These are phyloP conservation scores for Westerdykella sp. DNA, from an alignment of 2,329 filamentous ascomycete species.

Conservation along the genomic window DNA sequence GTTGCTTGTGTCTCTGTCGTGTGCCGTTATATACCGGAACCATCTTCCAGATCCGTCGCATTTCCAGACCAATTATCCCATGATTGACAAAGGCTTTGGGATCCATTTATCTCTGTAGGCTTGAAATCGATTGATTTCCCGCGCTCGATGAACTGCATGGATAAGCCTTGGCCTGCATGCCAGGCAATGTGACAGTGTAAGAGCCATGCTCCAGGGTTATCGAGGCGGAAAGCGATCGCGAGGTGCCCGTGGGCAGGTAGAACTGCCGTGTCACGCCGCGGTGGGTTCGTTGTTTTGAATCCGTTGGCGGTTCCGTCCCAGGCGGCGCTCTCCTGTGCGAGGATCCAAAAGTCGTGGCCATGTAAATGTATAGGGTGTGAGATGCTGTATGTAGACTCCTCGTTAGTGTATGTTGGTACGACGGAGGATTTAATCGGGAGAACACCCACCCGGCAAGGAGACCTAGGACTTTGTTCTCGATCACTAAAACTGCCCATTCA, in stretches of 20 bases:
- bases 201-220: constrained; percentile 35
- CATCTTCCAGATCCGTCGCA: too few species aligned
- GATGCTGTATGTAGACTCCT: constrained; percentile 22
- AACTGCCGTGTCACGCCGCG: constrained; percentile 29
- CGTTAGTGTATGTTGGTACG: too few species aligned
- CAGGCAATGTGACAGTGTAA: constrained; percentile 38
- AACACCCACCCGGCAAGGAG: too few species aligned
- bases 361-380: constrained; percentile 29
- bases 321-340: constrained; percentile 21
- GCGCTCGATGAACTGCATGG: constrained; percentile 29
- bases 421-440: too few species aligned
- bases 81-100: too few species aligned
- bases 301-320: too few species aligned
- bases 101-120: too few species aligned
- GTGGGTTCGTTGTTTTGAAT: constrained; percentile 18
- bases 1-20: too few species aligned
- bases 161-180: constrained; percentile 32
- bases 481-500: constrained; percentile 38
- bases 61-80: too few species aligned
- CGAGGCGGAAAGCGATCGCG: constrained; percentile 31
- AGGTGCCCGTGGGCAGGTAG: constrained; percentile 27
- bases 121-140: too few species aligned
- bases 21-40: too few species aligned
- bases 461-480: constrained; percentile 17
- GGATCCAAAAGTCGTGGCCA: constrained; percentile 30